phyloP scores from a whole-genome alignment of 75 land plant genomes.

The Gnetum montanum region DNA sequence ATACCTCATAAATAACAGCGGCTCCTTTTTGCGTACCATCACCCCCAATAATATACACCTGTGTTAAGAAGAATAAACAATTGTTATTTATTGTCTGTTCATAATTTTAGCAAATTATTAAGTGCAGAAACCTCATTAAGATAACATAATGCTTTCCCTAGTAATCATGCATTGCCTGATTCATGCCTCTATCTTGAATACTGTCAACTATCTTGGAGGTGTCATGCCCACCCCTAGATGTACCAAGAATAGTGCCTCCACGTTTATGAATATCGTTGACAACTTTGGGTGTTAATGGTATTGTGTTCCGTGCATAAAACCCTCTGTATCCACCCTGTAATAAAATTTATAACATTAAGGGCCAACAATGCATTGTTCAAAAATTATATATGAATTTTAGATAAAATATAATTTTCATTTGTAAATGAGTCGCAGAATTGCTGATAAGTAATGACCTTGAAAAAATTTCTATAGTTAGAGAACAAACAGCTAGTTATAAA shows the following conservation, averaged over 20 bases:
- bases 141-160: background rate
- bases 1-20: slow-evolving; percentile 69
- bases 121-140: background rate
- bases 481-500: too few species aligned
- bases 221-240: slow-evolving; percentile 91
- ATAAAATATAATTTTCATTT: too few species aligned
- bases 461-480: too few species aligned
- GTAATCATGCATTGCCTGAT: too few species aligned
- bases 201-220: slow-evolving; percentile 81
- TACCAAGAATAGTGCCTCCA: slow-evolving; percentile 85
- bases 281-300: slow-evolving; percentile 52
- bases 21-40: slow-evolving; percentile 97
- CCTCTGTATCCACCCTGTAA: slow-evolving; percentile 86
- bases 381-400: too few species aligned
- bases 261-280: slow-evolving; percentile 95
- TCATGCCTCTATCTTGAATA: slow-evolving; percentile 87
- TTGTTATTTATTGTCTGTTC: too few species aligned
- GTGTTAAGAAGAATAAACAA: background rate
- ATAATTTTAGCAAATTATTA: too few species aligned
- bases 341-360: background rate
- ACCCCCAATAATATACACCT: slow-evolving; percentile 96
- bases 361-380: too few species aligned
- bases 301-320: slow-evolving; percentile 83
- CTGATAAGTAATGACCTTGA: too few species aligned
- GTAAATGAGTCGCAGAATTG: too few species aligned